A percentile compares a stretch with the other conserved stretches of the same genome.
Evolutionary conservation across 2,329 filamentous ascomycete genomes (phyloP).

Genomic region (Teratosphaeria zuluensis): DNA sequence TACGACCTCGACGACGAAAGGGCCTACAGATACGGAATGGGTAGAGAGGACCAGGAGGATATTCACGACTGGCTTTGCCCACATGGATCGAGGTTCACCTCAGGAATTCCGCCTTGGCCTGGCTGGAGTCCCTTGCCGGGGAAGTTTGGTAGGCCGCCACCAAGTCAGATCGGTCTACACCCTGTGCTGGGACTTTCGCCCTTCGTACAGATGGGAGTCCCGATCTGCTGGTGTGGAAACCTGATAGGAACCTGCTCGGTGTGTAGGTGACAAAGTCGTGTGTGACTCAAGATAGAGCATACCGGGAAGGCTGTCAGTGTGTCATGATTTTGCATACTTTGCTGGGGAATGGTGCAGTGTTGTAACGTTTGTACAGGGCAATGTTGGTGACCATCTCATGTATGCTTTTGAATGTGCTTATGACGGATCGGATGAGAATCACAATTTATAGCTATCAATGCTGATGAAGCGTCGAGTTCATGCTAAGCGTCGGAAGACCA

Average conservation of each 20-base stretch:
- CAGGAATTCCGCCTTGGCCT: background rate
- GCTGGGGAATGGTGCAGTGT: too few relatives aligned
- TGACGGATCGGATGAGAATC: too few relatives aligned
- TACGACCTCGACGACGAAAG: background rate
- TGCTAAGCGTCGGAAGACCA: too few relatives aligned
- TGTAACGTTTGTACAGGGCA: too few relatives aligned
- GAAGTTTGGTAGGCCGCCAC: background rate
- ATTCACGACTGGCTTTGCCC: background rate
- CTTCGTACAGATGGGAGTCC: background rate
- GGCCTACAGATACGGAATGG: background rate
- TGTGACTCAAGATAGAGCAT: background rate
- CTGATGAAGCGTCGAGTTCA: too few relatives aligned
- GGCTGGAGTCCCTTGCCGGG: background rate
- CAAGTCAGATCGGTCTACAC: background rate
- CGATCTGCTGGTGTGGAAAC: background rate
- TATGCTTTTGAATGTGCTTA: too few relatives aligned
- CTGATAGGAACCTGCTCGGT: background rate
- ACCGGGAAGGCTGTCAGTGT: too few relatives aligned
- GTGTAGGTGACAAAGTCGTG: background rate
- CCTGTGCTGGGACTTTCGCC: background rate
- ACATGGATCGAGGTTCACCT: background rate
- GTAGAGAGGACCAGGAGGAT: background rate
- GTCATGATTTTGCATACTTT: too few relatives aligned
- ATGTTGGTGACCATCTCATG: too few relatives aligned
- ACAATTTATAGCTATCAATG: too few relatives aligned